Conservation (phyloP, 2,329 filamentous ascomycete species). For the Botrytis galanthina region DNA sequence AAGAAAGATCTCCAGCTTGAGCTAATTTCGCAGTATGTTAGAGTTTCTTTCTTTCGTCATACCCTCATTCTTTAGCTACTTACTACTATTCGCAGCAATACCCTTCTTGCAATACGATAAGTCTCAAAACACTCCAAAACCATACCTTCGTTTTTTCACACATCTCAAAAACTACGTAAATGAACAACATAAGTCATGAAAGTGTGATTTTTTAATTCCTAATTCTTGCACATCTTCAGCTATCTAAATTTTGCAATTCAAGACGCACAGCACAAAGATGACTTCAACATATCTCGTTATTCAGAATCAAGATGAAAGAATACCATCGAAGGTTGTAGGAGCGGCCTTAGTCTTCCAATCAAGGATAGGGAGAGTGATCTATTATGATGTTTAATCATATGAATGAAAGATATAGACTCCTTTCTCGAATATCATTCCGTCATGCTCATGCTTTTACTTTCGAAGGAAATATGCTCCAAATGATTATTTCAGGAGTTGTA, state of each 20-base stretch:
- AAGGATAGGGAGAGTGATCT: rapidly evolving
- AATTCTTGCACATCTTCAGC: too few relatives aligned
- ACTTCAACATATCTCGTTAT: not conserved
- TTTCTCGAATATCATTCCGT: rapidly evolving
- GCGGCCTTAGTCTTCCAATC: not conserved
- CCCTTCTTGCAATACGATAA: not conserved
- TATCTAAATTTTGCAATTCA: not conserved
- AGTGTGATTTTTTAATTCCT: rapidly evolving
- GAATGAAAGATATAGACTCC: rapidly evolving
- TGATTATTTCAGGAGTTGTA: rapidly evolving
- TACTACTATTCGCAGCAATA: not conserved
- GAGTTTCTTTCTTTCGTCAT: not conserved
- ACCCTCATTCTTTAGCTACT: not conserved
- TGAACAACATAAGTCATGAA: rapidly evolving
- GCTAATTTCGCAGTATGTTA: not conserved
- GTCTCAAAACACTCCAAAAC: not conserved
- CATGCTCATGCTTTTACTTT: not conserved
- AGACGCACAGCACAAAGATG: not conserved
- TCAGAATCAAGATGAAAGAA: not conserved
- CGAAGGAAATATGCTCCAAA: too few relatives aligned
- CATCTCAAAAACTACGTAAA: not conserved
- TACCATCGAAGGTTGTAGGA: not conserved
- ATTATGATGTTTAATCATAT: rapidly evolving
- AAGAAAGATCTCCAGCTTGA: not conserved
- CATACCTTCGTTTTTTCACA: not conserved